phyloP scores from a whole-genome alignment of 2,329 filamentous ascomycete species.

The Penicillium sp. region DNA sequence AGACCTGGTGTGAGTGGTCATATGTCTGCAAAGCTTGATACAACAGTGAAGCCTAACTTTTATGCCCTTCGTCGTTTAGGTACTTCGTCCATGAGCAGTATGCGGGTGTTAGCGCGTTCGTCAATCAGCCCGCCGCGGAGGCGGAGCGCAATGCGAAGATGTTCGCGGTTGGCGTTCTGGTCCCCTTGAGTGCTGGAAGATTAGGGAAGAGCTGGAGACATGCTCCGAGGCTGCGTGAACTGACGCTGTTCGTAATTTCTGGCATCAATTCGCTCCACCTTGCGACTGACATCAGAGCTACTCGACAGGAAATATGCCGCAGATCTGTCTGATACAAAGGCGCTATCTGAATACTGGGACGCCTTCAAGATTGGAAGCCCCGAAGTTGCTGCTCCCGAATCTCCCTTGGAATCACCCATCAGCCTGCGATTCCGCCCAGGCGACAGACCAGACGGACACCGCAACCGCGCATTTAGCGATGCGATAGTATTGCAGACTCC shows the following conservation, averaged over 20 bases:
- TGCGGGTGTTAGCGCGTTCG: slow-evolving; percentile 87
- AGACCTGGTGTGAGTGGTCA: slow-evolving; percentile 62
- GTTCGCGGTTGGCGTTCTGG: slow-evolving; percentile 85
- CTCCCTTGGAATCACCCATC: slow-evolving; percentile 53
- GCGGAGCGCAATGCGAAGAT: slow-evolving; percentile 84
- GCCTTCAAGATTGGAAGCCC: slow-evolving; percentile 38
- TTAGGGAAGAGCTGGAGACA: slow-evolving; percentile 88
- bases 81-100: slow-evolving; percentile 88
- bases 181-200: slow-evolving; percentile 79
- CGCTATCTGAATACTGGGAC: slow-evolving; percentile 80
- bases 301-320: slow-evolving; percentile 55
- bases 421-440: slow-evolving; percentile 54
- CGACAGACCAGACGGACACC: slow-evolving; percentile 35
- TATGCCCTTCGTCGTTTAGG: slow-evolving; percentile 44
- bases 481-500: slow-evolving; percentile 40
- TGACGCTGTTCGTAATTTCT: slow-evolving; percentile 61
- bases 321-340: slow-evolving; percentile 60
- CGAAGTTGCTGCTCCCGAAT: slow-evolving; percentile 42
- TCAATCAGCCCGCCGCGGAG: slow-evolving; percentile 77
- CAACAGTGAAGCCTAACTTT: slow-evolving; percentile 8
- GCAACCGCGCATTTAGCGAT: slow-evolving; percentile 43
- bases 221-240: slow-evolving; percentile 68
- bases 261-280: not conserved
- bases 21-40: not conserved
- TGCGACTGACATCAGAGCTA: slow-evolving; percentile 11